Conservation (phyloP, 331 rosid species). For the Spiraea crenata region DNA sequence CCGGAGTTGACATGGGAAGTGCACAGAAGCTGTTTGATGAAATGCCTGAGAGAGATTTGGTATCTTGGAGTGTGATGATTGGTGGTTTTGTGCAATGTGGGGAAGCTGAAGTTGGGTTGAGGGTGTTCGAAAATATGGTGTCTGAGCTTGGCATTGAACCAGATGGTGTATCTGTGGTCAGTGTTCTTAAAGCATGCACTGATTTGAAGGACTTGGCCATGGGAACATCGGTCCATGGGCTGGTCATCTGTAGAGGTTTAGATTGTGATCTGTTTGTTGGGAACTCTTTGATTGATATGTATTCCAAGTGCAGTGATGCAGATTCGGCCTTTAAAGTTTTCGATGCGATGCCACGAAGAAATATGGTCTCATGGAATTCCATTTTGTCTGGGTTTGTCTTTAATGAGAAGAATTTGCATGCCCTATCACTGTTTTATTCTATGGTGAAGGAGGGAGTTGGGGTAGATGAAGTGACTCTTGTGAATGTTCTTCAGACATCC, state of each 20-base stretch:
- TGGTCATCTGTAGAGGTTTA: conserved; percentile 42
- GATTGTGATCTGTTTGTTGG: conserved; percentile 36
- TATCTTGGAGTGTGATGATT: conserved; percentile 51
- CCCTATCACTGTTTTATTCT: conserved; percentile 26
- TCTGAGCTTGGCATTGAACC: conserved; percentile 30
- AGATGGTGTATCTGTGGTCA: conserved; percentile 39
- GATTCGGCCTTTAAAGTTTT: conserved; percentile 34
- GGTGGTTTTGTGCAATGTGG: conserved; percentile 36
- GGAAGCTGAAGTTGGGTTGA: conserved; percentile 29
- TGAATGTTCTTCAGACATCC: conserved; percentile 42
- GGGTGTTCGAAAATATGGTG: conserved; percentile 32
- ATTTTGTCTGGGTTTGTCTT: conserved; percentile 34
- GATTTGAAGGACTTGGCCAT: conserved; percentile 20
- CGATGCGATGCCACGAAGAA: conserved; percentile 30
- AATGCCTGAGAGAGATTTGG: conserved; percentile 38
- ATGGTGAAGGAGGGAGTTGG: conserved; percentile 34
- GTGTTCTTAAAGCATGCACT: conserved; percentile 46
- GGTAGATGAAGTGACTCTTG: conserved; percentile 42
- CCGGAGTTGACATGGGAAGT: conserved; percentile 24
- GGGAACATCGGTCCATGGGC: conserved; percentile 37
- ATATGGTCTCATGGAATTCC: conserved; percentile 46
- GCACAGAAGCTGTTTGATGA: conserved; percentile 42
- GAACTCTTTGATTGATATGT: conserved; percentile 50
- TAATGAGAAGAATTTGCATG: conserved; percentile 37
- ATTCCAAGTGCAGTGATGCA: conserved; percentile 35